Percentiles rank a stretch among this genome's conserved stretches.
Conservation (phyloP, 1,284 basidiomycete genomes). For the Malassezia cuniculi region DNA sequence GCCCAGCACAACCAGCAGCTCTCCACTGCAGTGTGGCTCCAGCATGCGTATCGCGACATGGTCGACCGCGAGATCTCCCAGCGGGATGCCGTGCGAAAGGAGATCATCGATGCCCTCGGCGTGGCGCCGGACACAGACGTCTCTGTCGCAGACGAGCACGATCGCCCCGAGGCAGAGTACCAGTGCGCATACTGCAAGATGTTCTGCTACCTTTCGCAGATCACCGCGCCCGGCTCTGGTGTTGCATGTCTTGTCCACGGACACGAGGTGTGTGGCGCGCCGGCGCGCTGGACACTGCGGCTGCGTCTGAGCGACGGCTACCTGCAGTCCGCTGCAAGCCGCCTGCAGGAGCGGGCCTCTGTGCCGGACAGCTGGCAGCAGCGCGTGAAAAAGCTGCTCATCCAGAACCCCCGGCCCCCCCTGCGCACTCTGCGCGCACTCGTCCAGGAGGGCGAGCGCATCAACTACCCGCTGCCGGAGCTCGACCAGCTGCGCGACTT, state of each 20-base stretch:
- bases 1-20: conserved; percentile 85
- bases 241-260: conserved; percentile 79
- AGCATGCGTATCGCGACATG: conserved; percentile 72
- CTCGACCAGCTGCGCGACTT: conserved; percentile 62
- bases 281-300: conserved; percentile 55
- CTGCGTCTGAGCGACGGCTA: conserved; percentile 71
- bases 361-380: conserved; percentile 63
- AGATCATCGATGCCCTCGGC: conserved; percentile 45
- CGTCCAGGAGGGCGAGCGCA: conserved; percentile 72
- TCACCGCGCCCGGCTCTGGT: conserved; percentile 51
- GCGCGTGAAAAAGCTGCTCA: conserved; percentile 59
- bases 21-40: conserved; percentile 71
- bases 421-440: conserved; percentile 64
- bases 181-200: conserved; percentile 86
- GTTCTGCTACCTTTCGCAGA: conserved; percentile 88
- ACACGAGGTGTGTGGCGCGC: conserved; percentile 61
- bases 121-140: conserved; percentile 46
- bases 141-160: conserved; percentile 64
- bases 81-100: conserved; percentile 51
- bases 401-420: conserved; percentile 53
- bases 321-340: conserved; percentile 46
- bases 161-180: conserved; percentile 80
- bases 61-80: conserved; percentile 64
- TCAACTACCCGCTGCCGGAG: conserved; percentile 62
- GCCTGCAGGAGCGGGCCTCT: conserved; percentile 54